phyloP scores from a whole-genome alignment of 495 filamentous ascomycete genomes.

The Bacidia rubella region DNA sequence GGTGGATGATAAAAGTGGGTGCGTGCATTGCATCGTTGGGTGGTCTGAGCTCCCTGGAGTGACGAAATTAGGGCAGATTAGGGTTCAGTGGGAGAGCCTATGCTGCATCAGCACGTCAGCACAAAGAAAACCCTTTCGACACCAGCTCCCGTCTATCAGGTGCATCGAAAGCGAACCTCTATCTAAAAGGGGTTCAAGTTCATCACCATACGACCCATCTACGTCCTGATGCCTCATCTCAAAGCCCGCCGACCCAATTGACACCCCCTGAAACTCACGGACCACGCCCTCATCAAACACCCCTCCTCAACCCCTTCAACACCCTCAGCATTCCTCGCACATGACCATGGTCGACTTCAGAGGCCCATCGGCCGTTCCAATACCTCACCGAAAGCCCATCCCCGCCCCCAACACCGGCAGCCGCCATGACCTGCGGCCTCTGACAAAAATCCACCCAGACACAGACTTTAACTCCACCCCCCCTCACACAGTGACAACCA shows the following conservation, averaged over 20 bases:
- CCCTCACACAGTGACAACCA: constrained; percentile 1
- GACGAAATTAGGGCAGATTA: neutral
- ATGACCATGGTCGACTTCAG: constrained; percentile 17
- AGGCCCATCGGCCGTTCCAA: constrained; percentile 12
- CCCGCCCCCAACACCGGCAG: constrained; percentile 8
- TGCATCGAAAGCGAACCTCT: too few species aligned
- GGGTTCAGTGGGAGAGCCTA: neutral
- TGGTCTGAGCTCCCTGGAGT: neutral
- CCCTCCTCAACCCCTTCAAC: neutral
- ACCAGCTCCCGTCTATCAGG: neutral
- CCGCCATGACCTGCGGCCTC: constrained; percentile 14
- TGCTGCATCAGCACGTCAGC: neutral
- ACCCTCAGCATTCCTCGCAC: neutral
- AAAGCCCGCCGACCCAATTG: neutral
- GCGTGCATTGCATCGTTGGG: neutral
- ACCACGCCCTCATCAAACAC: neutral
- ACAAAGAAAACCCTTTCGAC: neutral
- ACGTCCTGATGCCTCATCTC: neutral
- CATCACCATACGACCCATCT: neutral
- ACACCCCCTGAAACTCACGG: neutral
- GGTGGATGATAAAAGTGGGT: neutral
- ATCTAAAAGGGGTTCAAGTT: too few species aligned
- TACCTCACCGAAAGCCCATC: constrained; percentile 19
- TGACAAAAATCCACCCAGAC: constrained; percentile 16
- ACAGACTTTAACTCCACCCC: constrained; percentile 4